Evolutionary conservation across 2,329 filamentous ascomycete species (phyloP), one percentile per base, ranked within the genome.

Genomic region (Beauveria sp.): DNA sequence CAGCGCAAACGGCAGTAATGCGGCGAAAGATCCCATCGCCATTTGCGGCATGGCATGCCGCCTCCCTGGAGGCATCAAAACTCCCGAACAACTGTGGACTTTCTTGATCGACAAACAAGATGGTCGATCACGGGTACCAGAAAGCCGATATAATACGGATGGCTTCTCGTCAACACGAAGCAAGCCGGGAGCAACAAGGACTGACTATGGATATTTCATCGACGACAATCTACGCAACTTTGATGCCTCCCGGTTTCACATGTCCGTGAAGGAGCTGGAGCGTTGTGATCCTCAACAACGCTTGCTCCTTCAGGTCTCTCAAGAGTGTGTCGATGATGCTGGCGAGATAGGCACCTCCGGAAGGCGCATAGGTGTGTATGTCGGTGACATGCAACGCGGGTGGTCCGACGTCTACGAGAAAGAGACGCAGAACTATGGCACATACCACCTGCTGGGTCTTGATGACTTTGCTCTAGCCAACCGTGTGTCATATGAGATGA

Each of bases 221-320:
- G 46, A 62, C 2, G 54, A 61, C 16, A 44, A 63, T 18, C 41
- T 64, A 14, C 26, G 20, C 1, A 24, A 20, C 5, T 26, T 62
- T 7, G 63, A 64, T 41, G 37, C 57, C 5, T 51, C 63, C 9
- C 24, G 55, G 2, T 61, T 62, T 30, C 30, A 48, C 20, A 56
- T 62, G 43, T 16, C 18, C 4, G 24, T 44, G 8, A 47, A 22
- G 5, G 57, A 64, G 37, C 37, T 61, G 18, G 57, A 62, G 30
- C 26, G 28, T 5, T 37, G 59, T 50, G 71, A 74, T 47, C 71
- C 71, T 2, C 69, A 71, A 34, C 71, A 72, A 51, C 64, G 70
- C 1, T 59, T 69, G n/a, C 58, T 70, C 3, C 59, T 71, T 1
- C 67, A 73, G 54, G 67, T 72, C 3, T 63, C 67, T 6, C 66